Evolutionary conservation across 768 basidiomycete species (phyloP).

Genomic region (Tylopilus sp.): DNA sequence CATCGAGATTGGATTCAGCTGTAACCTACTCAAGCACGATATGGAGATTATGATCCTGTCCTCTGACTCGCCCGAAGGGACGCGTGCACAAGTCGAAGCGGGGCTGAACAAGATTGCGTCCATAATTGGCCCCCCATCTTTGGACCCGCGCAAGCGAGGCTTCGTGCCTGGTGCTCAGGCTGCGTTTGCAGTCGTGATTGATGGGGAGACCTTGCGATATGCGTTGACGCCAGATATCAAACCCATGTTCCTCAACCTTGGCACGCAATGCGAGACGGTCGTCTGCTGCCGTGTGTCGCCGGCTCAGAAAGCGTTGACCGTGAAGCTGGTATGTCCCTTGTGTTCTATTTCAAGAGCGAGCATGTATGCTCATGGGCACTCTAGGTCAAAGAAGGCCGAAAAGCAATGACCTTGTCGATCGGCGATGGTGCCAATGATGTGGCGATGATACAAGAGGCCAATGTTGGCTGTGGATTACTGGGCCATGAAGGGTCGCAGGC

Average conservation of each 20-base stretch:
- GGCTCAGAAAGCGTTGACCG: slow-evolving; percentile 96
- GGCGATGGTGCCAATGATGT: slow-evolving; percentile 98
- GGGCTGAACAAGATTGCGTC: slow-evolving; percentile 94
- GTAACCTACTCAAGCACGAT: slow-evolving; percentile 88
- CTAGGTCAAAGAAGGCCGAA: slow-evolving; percentile 91
- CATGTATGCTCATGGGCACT: slow-evolving; percentile 1
- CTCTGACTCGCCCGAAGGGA: slow-evolving; percentile 68
- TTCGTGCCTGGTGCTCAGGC: slow-evolving; percentile 63
- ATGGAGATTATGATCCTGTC: slow-evolving; percentile 99
- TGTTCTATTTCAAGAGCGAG: background rate
- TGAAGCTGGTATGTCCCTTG: slow-evolving; percentile 68
- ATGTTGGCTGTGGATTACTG: slow-evolving; percentile 91
- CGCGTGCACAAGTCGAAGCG: slow-evolving; percentile 85
- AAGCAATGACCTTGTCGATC: slow-evolving; percentile 95
- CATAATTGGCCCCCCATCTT: slow-evolving; percentile 69
- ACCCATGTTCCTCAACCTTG: slow-evolving; percentile 82
- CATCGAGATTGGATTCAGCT: slow-evolving; percentile 95
- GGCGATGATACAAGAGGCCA: slow-evolving; percentile 99
- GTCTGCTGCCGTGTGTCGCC: slow-evolving; percentile 98
- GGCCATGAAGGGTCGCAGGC: slow-evolving; percentile 97
- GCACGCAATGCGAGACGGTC: slow-evolving; percentile 96
- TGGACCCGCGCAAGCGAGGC: slow-evolving; percentile 58
- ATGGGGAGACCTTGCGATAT: slow-evolving; percentile 86
- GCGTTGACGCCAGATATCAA: slow-evolving; percentile 79
- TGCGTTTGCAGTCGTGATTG: slow-evolving; percentile 92